phyloP scores from a whole-genome alignment of 2,329 filamentous ascomycete genomes.

The Phaeoacremonium minimum region DNA sequence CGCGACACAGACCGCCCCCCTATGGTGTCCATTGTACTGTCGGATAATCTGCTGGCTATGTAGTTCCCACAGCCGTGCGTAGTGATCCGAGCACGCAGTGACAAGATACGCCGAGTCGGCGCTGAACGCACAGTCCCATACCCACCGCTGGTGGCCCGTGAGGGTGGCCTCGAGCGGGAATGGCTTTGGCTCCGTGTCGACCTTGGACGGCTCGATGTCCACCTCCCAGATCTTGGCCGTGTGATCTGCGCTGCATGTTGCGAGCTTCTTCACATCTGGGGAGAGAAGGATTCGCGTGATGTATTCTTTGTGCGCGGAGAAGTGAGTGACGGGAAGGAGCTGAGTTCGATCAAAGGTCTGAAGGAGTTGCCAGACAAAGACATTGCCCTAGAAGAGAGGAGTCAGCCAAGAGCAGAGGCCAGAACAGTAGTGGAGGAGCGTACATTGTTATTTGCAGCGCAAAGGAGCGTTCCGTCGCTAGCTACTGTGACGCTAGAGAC shows the following conservation, averaged over 20 bases:
- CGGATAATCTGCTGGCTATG: slow-evolving; percentile 82
- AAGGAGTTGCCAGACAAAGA: slow-evolving; percentile 94
- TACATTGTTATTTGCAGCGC: slow-evolving; percentile 88
- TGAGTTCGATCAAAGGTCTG: slow-evolving; percentile 79
- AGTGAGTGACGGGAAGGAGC: slow-evolving; percentile 81
- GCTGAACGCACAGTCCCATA: slow-evolving; percentile 95
- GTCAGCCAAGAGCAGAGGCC: background rate
- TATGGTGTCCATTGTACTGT: slow-evolving; percentile 92
- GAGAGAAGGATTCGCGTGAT: slow-evolving; percentile 89
- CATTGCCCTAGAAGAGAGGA: slow-evolving; percentile 65
- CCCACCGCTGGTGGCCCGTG: slow-evolving; percentile 89
- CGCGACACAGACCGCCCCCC: slow-evolving; percentile 87
- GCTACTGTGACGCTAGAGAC: slow-evolving; percentile 95
- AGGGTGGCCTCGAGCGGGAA: slow-evolving; percentile 84
- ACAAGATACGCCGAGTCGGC: slow-evolving; percentile 91
- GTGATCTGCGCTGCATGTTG: slow-evolving; percentile 91
- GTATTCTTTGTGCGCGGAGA: slow-evolving; percentile 86
- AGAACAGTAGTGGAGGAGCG: slow-evolving; percentile 15
- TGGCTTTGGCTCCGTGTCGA: slow-evolving; percentile 44
- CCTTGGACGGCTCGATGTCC: slow-evolving; percentile 52
- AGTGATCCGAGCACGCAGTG: slow-evolving; percentile 90
- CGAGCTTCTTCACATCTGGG: slow-evolving; percentile 89
- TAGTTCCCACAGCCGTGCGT: slow-evolving; percentile 87
- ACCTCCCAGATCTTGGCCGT: slow-evolving; percentile 96
- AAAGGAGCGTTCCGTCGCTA: slow-evolving; percentile 87